These are phyloP conservation scores for Colletotrichum phormii DNA, from an alignment of 2,329 filamentous ascomycete genomes.

Conservation along the genomic window DNA sequence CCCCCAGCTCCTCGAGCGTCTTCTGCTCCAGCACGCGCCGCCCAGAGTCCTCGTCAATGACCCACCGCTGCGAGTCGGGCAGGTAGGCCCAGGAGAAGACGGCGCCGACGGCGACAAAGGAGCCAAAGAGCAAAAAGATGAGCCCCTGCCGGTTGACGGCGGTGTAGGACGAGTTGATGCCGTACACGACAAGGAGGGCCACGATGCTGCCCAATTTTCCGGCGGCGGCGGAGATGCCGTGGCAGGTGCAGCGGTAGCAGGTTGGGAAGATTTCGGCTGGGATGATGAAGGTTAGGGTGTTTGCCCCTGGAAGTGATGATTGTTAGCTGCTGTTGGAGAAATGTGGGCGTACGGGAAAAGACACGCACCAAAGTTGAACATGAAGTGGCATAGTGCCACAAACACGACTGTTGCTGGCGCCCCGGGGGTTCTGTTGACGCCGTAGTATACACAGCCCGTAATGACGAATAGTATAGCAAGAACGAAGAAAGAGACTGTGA, in stretches of 20 bases:
- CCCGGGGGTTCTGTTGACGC: slow-evolving; percentile 53
- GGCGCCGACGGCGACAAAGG: slow-evolving; percentile 61
- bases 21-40: slow-evolving; percentile 56
- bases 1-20: slow-evolving; percentile 62
- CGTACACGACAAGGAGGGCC: slow-evolving; percentile 62
- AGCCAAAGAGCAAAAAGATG: slow-evolving; percentile 62
- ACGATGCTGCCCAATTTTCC: slow-evolving; percentile 69
- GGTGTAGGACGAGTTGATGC: slow-evolving; percentile 58
- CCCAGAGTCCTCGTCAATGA: slow-evolving; percentile 46
- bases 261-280: slow-evolving; percentile 75
- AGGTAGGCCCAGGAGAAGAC: slow-evolving; percentile 65
- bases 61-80: slow-evolving; percentile 58
- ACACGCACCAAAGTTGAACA: slow-evolving; percentile 64
- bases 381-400: slow-evolving; percentile 64
- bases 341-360: background rate
- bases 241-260: slow-evolving; percentile 70
- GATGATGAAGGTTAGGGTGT: slow-evolving; percentile 72
- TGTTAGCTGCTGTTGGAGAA: slow-evolving; percentile 25
- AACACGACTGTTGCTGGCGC: slow-evolving; percentile 61
- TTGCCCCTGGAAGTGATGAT: slow-evolving; percentile 56
- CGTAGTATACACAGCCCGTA: slow-evolving; percentile 63
- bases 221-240: slow-evolving; percentile 70
- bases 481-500: slow-evolving; percentile 61
- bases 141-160: slow-evolving; percentile 58
- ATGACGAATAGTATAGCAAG: slow-evolving; percentile 60